A percentile compares a stretch with the other conserved stretches of the same genome.
These are phyloP conservation scores for Flaveria robusta DNA, from an alignment of 129 eudicot genomes.

Conservation along the genomic window DNA sequence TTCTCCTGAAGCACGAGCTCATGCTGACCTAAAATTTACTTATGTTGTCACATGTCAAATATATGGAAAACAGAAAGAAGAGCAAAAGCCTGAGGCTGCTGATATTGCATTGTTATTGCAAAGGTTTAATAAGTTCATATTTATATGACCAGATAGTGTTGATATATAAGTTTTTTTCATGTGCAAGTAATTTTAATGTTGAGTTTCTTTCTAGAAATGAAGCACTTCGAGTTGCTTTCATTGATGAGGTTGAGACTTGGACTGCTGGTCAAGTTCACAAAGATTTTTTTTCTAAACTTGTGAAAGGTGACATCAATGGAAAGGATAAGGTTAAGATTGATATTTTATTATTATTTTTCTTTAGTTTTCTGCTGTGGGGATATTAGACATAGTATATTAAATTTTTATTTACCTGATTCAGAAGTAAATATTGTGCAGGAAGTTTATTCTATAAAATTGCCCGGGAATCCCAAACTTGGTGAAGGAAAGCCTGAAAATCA, in stretches of 20 bases:
- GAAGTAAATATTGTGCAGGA: constrained; percentile 54
- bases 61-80: constrained; percentile 97
- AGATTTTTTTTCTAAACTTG: constrained; percentile 82
- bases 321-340: constrained; percentile 72
- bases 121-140: constrained; percentile 43
- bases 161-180: constrained; percentile 14
- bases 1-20: constrained; percentile 98
- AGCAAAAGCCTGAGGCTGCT: constrained; percentile 94
- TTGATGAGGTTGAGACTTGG: constrained; percentile 86
- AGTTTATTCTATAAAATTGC: constrained; percentile 85
- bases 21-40: constrained; percentile 91
- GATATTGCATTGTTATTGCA: constrained; percentile 94
- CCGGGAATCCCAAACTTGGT: constrained; percentile 98
- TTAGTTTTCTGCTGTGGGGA: neutral
- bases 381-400: neutral
- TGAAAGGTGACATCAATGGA: constrained; percentile 92
- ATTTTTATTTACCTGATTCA: neutral
- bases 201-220: constrained; percentile 62
- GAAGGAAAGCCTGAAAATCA: constrained; percentile 99
- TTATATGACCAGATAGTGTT: constrained; percentile 7
- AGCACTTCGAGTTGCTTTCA: constrained; percentile 96
- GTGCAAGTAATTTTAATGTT: constrained; percentile 10
- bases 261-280: constrained; percentile 72
- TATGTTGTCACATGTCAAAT: constrained; percentile 97
- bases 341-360: neutral